Evolutionary conservation across 2,329 filamentous ascomycete species (phyloP).

Genomic region (Aspergillus pseudonomiae): DNA sequence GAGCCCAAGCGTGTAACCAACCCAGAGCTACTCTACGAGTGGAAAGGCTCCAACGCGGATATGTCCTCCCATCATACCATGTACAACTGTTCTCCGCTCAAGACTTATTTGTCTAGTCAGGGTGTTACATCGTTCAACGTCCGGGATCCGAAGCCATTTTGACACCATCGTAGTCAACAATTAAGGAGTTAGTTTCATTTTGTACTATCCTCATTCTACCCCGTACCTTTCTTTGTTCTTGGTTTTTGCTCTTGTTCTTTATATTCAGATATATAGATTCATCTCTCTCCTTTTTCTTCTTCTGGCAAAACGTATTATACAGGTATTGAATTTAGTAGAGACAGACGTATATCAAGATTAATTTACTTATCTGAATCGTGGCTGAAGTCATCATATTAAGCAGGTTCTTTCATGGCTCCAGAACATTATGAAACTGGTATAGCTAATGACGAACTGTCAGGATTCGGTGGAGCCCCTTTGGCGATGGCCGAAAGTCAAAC

Average conservation of each 20-base stretch:
- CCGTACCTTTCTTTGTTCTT: neutral
- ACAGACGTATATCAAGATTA: neutral
- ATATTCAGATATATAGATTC: too few relatives aligned
- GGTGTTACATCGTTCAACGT: slow-evolving; percentile 1
- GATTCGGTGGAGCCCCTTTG: neutral
- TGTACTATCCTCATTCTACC: neutral
- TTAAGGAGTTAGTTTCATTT: neutral
- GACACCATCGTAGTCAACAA: neutral
- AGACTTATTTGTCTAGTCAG: slow-evolving; percentile 1
- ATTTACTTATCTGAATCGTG: neutral
- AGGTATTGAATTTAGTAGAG: neutral
- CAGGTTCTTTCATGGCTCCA: neutral
- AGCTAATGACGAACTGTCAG: neutral
- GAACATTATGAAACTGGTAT: slow-evolving; percentile 1
- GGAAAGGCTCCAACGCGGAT: neutral
- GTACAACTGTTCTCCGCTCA: neutral
- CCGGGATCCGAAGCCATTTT: neutral
- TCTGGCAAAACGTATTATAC: neutral
- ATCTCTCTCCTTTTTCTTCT: neutral
- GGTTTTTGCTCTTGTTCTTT: neutral
- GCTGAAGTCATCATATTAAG: neutral
- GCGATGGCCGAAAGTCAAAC: neutral
- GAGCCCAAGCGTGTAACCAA: slow-evolving; percentile 7
- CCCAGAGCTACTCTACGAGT: neutral
- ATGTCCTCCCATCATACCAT: neutral